Percentiles rank a stretch among this genome's conserved stretches.
Evolutionary conservation across 2,329 filamentous ascomycete genomes (phyloP).

Genomic region (Beauveria rudraprayagi): DNA sequence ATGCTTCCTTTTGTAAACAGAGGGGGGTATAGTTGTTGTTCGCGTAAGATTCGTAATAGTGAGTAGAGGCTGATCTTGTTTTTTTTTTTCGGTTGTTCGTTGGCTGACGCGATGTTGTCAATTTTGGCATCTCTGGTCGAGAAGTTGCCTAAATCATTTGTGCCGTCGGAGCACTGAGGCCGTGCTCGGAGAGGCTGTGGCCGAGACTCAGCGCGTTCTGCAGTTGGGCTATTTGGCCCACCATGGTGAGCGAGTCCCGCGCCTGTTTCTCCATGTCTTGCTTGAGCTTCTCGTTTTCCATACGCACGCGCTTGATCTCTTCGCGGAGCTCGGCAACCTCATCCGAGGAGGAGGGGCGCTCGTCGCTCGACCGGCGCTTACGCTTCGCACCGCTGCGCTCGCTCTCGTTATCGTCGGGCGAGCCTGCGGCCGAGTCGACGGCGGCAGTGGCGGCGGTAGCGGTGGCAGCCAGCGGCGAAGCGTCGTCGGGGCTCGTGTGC

Average conservation of each 20-base stretch:
- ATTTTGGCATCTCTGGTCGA: not conserved
- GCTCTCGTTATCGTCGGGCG: constrained; percentile 39
- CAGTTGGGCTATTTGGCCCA: constrained; percentile 40
- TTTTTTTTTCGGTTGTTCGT: not conserved
- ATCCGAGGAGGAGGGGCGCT: constrained; percentile 18
- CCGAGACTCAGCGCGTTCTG: constrained; percentile 34
- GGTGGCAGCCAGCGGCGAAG: constrained; percentile 25
- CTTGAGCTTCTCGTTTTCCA: constrained; percentile 54
- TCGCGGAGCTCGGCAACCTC: constrained; percentile 51
- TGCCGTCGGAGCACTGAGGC: constrained; percentile 30
- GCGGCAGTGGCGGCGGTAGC: constrained; percentile 18
- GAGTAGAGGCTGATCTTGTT: not conserved
- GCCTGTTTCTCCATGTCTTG: constrained; percentile 41
- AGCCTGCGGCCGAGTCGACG: constrained; percentile 17
- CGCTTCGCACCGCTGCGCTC: constrained; percentile 40
- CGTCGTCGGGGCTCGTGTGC: constrained; percentile 51
- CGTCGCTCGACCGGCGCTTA: constrained; percentile 32
- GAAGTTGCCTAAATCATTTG: constrained; percentile 28
- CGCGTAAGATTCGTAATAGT: constrained; percentile 7
- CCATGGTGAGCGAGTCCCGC: constrained; percentile 38
- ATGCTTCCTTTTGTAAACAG: constrained; percentile 6
- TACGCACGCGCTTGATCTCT: constrained; percentile 59
- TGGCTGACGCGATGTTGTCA: too few relatives aligned
- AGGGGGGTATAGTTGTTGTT: constrained; percentile 6
- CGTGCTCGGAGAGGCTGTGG: constrained; percentile 25